These are phyloP conservation scores for Chlamydomonas asymmetrica DNA, from an alignment of 139 green algal species.

Conservation along the genomic window DNA sequence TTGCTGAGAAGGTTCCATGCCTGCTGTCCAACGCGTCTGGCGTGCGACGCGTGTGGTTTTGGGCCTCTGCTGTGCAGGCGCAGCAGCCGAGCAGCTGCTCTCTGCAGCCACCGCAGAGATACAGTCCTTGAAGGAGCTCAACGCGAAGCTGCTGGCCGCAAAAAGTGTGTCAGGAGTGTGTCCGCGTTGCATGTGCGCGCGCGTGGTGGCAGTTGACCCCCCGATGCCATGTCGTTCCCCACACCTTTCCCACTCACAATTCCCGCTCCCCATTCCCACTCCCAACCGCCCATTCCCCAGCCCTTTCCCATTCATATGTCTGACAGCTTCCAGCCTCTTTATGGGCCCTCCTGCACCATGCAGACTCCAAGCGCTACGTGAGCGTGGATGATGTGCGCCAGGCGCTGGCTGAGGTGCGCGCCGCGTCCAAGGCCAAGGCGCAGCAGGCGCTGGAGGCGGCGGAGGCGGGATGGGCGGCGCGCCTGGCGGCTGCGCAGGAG, in stretches of 20 bases:
- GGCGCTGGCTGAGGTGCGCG: constrained; percentile 12
- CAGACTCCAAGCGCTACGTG: constrained; percentile 16
- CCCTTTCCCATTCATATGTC: too few relatives aligned
- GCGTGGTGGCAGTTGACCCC: background rate
- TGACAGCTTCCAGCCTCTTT: background rate
- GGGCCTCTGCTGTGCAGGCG: too few relatives aligned
- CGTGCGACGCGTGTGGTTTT: too few relatives aligned
- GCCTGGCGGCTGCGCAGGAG: too few relatives aligned
- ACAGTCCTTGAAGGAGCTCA: constrained; percentile 17
- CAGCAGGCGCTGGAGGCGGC: too few relatives aligned
- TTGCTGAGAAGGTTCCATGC: too few relatives aligned
- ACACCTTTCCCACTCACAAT: background rate
- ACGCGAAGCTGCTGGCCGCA: constrained; percentile 7
- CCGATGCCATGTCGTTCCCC: background rate
- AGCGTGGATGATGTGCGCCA: constrained; percentile 11
- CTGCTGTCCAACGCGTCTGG: too few relatives aligned
- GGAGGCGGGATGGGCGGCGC: too few relatives aligned
- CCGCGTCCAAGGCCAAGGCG: too few relatives aligned
- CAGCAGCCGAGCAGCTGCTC: constrained; percentile 3
- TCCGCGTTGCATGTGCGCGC: too few relatives aligned
- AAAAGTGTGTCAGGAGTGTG: too few relatives aligned
- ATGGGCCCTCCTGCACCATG: background rate
- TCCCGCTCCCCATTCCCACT: background rate
- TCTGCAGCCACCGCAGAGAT: constrained; percentile 15
- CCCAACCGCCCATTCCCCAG: background rate